These are phyloP conservation scores for Kluyveromyces wickerhamii DNA, from an alignment of 805 yeast species.

Conservation along the genomic window DNA sequence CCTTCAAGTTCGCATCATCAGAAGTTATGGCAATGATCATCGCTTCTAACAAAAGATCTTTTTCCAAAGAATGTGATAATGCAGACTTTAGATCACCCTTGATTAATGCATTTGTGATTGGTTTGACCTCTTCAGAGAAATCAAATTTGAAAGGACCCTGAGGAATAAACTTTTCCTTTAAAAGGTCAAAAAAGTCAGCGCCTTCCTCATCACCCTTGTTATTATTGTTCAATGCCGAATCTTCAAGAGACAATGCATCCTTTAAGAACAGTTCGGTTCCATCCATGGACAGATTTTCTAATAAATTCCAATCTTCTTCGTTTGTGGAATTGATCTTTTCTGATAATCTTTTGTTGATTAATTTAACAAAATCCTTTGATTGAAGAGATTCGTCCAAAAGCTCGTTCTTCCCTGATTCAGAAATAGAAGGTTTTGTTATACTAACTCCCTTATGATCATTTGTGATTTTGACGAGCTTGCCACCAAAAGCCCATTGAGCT, in stretches of 20 bases:
- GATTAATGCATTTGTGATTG: constrained; percentile 44
- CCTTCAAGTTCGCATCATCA: constrained; percentile 46
- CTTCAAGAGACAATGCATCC: constrained; percentile 32
- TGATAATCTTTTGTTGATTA: constrained; percentile 48
- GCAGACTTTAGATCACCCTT: constrained; percentile 60
- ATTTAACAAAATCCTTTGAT: constrained; percentile 41
- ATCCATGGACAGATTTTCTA: constrained; percentile 41
- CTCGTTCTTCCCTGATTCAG: constrained; percentile 31
- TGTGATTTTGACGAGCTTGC: constrained; percentile 60
- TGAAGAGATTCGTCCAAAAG: constrained; percentile 51
- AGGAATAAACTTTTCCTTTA: constrained; percentile 37
- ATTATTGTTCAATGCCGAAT: constrained; percentile 14
- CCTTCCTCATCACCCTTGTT: constrained; percentile 21
- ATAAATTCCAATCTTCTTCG: constrained; percentile 58
- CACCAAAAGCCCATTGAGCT: constrained; percentile 83
- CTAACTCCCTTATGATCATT: constrained; percentile 35
- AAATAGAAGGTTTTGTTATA: constrained; percentile 32
- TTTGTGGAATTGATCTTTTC: constrained; percentile 33
- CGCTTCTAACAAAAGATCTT: constrained; percentile 67
- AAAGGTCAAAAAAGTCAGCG: constrained; percentile 32
- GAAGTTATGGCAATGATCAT: constrained; percentile 70
- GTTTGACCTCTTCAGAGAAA: constrained; percentile 31
- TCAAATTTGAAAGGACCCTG: constrained; percentile 45
- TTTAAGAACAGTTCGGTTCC: constrained; percentile 47
- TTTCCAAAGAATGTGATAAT: constrained; percentile 54